Evolutionary conservation across 768 basidiomycete species (phyloP).

Genomic region (Leccinum olivaceopallidum): DNA sequence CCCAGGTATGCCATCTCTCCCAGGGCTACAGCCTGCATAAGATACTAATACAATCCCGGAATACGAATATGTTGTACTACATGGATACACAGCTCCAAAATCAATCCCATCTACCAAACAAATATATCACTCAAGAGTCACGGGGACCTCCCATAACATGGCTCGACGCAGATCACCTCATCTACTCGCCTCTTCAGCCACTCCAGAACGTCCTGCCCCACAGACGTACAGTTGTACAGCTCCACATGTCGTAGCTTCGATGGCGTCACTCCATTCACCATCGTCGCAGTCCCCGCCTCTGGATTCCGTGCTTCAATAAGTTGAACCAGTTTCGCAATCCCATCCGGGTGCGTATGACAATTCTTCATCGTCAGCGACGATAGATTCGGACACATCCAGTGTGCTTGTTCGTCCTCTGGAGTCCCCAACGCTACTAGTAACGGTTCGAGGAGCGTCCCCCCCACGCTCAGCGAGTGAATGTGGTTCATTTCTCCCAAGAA

Average conservation of each 20-base stretch:
- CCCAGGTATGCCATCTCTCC: background rate
- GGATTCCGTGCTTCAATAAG: slow-evolving; percentile 76
- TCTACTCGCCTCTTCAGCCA: slow-evolving; percentile 66
- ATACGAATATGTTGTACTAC: background rate
- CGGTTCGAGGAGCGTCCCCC: slow-evolving; percentile 65
- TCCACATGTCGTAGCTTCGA: slow-evolving; percentile 57
- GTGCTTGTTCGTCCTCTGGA: slow-evolving; percentile 57
- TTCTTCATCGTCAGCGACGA: slow-evolving; percentile 58
- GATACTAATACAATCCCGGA: slow-evolving; percentile 20
- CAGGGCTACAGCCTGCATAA: slow-evolving; percentile 6
- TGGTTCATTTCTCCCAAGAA: slow-evolving; percentile 60
- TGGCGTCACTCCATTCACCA: slow-evolving; percentile 50
- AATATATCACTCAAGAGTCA: slow-evolving; percentile 18
- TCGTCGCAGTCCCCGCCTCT: slow-evolving; percentile 34
- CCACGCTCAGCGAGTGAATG: slow-evolving; percentile 60
- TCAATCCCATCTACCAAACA: background rate
- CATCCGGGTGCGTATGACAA: slow-evolving; percentile 66
- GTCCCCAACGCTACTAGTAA: slow-evolving; percentile 56
- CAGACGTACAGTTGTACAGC: slow-evolving; percentile 61
- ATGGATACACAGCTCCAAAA: slow-evolving; percentile 6
- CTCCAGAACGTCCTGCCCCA: slow-evolving; percentile 67
- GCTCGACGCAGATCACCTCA: slow-evolving; percentile 63
- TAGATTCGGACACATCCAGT: slow-evolving; percentile 68
- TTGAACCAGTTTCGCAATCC: slow-evolving; percentile 65
- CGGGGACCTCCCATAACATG: slow-evolving; percentile 45